Evolutionary conservation across 257 asterid species (phyloP).

Genomic region (Solanum corneliomulleri): DNA sequence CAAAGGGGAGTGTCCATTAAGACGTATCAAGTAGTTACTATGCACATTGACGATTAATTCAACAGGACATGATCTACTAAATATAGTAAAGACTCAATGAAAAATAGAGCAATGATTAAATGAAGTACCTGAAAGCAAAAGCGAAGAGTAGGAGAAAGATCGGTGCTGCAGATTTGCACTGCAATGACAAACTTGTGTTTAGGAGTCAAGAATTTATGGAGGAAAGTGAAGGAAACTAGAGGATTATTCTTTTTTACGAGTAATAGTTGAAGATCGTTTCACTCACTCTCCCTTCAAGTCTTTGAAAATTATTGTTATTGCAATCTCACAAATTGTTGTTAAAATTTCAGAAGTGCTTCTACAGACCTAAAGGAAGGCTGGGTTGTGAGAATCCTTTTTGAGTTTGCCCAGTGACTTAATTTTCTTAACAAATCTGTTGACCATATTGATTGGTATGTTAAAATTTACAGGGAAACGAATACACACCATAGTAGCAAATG

Average conservation of each 20-base stretch:
- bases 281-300: neutral
- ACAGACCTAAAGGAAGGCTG: neutral
- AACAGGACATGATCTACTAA: neutral
- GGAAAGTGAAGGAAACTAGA: neutral
- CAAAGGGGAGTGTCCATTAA: neutral
- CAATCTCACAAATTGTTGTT: neutral
- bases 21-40: neutral
- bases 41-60: neutral
- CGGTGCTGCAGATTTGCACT: slow-evolving; percentile 99
- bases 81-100: neutral
- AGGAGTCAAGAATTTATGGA: neutral
- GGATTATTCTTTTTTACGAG: neutral
- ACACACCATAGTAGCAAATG: slow-evolving; percentile 98
- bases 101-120: neutral
- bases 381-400: neutral
- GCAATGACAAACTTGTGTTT: slow-evolving; percentile 17
- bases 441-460: neutral
- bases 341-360: neutral
- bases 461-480: neutral
- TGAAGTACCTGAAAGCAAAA: slow-evolving; percentile 87
- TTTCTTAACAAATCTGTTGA: neutral
- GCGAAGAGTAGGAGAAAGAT: slow-evolving; percentile 96
- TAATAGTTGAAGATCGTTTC: neutral
- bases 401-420: neutral
- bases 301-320: neutral